Conservation (phyloP, 345 rosid genomes). For the Aegle marmelos region DNA sequence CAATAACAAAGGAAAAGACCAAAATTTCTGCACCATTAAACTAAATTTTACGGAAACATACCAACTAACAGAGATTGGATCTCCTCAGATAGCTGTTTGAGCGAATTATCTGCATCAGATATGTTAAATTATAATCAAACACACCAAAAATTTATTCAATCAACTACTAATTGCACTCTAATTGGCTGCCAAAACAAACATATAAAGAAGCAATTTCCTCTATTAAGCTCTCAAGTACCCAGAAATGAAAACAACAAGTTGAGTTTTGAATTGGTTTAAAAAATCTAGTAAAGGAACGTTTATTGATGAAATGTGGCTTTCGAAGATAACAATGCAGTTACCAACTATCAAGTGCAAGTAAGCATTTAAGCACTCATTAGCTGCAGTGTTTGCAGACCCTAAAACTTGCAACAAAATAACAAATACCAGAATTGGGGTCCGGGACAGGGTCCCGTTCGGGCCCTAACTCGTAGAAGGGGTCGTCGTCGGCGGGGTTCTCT, state of each 20-base stretch:
- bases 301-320: neutral
- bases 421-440: slow-evolving; percentile 23
- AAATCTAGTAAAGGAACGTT: neutral
- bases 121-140: neutral
- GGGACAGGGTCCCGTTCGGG: neutral
- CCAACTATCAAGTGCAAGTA: neutral
- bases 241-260: neutral
- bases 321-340: no score
- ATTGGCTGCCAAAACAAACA: neutral
- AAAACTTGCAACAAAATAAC: neutral
- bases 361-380: neutral
- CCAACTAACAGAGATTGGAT: slow-evolving; percentile 25
- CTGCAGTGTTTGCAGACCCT: neutral
- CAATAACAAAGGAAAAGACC: neutral
- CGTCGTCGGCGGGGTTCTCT: neutral
- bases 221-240: neutral
- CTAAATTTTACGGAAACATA: slow-evolving; percentile 11
- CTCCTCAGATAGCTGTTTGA: slow-evolving; percentile 2
- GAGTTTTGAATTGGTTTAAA: neutral
- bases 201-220: neutral
- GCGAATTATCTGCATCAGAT: slow-evolving; percentile 22
- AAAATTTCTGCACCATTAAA: neutral
- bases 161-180: neutral
- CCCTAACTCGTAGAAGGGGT: slow-evolving; percentile 1
- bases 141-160: neutral